Percentiles rank a stretch among this genome's conserved stretches.
Conservation (phyloP, 2,329 filamentous ascomycete species). For the Aureobasidium leucospermi region DNA sequence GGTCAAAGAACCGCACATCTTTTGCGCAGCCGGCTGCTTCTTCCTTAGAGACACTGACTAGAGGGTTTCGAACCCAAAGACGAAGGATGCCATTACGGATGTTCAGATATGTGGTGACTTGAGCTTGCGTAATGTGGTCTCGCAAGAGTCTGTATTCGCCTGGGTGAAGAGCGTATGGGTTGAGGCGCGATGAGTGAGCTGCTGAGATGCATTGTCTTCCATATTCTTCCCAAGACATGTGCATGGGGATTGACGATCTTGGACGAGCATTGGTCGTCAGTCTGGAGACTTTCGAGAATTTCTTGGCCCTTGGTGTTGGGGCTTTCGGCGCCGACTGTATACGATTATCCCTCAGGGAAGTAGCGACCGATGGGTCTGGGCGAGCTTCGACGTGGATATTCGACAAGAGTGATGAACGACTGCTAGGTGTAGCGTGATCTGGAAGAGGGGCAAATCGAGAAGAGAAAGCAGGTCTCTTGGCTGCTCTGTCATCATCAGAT, state of each 20-base stretch:
- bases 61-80: constrained; percentile 80
- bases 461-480: constrained; percentile 15
- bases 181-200: constrained; percentile 80
- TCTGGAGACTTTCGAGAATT: constrained; percentile 7
- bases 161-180: constrained; percentile 78
- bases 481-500: constrained; percentile 5
- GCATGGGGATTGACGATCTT: constrained; percentile 68
- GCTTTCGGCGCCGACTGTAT: constrained; percentile 4
- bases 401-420: not conserved
- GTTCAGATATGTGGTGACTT: constrained; percentile 93
- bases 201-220: constrained; percentile 86
- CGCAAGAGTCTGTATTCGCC: constrained; percentile 77
- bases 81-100: constrained; percentile 90
- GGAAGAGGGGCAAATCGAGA: not conserved
- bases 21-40: constrained; percentile 87
- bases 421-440: not conserved
- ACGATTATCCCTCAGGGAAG: not conserved
- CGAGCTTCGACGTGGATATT: not conserved
- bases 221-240: constrained; percentile 67
- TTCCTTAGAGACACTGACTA: constrained; percentile 70
- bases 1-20: constrained; percentile 80
- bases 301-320: constrained; percentile 4
- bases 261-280: constrained; percentile 21
- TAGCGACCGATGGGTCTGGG: not conserved
- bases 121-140: constrained; percentile 73